Base-by-base conservation (phyloP, 805 yeast species). In the Ogataea glucozyma region DNA sequence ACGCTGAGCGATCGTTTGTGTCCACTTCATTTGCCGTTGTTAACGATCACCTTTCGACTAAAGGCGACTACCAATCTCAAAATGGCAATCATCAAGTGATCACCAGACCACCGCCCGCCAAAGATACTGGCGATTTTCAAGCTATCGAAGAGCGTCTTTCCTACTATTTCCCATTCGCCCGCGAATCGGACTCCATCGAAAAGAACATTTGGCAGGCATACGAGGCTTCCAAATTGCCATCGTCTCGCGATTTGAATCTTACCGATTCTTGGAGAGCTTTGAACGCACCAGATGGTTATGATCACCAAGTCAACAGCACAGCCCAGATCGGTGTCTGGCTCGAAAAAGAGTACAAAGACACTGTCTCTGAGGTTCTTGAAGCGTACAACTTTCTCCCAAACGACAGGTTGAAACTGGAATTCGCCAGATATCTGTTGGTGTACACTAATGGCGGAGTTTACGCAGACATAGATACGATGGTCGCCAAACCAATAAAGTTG, bases 391-490 rank as follows among this genome's bases (percentile, higher is more conserved):
- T 54, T 8, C 57, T 78, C 43, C 82, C 83, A 1, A 73, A 73
- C 53, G 67, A 62, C n/a, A 62, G 71, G 18, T 56, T 72, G 43
- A 57, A 61, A 45, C 70, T 70, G 65, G 82, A 78, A 52, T 76
- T 76, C 49, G 71, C 75, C 57, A 62, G 79, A 38, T 78, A 77
- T 51, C 61, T 76, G 38, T 62, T 75, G 12, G 46, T 77, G 5
- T 75, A 52, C 41, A 67, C 77, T 3, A 58, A 63, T 31, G 84
- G 84, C 30, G 84, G 84, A 6, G 72, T 74, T 3, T 77, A 76
- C 49, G 69, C 79, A 3, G 83, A 78, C 48, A 70, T 73, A 18
- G 82, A 78, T 51, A 74, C 81, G 0, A 62, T 57, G 41, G 69
- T 76, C 4, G 64, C 71, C 46, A 76, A 69, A 45, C 79, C 79